A percentile compares a stretch with the other conserved stretches of the same genome.
Evolutionary conservation across 2,329 filamentous ascomycete genomes (phyloP).

Genomic region (Polychaeton citri): DNA sequence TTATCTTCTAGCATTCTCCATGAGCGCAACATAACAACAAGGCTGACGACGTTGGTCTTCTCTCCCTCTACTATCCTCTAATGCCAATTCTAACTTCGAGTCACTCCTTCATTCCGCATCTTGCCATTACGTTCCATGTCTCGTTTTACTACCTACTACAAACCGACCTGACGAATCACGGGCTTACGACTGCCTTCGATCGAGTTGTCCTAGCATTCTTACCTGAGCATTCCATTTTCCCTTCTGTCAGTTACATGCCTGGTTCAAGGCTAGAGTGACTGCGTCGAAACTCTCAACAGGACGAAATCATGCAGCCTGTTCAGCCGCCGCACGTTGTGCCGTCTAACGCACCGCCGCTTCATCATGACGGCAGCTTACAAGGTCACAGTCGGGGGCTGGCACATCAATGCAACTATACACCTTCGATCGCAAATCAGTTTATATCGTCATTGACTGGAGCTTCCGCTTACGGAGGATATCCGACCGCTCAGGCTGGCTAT

Average conservation of each 20-base stretch:
- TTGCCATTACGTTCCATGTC: conserved; percentile 26
- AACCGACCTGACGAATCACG: conserved; percentile 13
- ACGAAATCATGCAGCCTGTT: conserved; percentile 3
- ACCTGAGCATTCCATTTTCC: not conserved
- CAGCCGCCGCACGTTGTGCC: conserved; percentile 27
- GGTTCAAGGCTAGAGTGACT: not conserved
- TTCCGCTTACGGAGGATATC: not conserved
- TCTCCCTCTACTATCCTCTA: not conserved
- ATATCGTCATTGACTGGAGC: not conserved
- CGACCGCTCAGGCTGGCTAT: not conserved
- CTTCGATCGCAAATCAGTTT: not conserved
- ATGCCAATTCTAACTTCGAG: conserved; percentile 14
- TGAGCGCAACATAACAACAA: conserved; percentile 2
- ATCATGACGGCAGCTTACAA: conserved; percentile 15
- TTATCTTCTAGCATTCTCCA: conserved; percentile 4
- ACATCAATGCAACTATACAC: not conserved
- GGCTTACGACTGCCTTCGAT: conserved; percentile 2
- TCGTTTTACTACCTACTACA: conserved; percentile 10
- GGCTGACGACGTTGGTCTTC: not conserved
- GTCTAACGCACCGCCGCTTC: conserved; percentile 28
- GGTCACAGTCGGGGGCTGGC: conserved; percentile 13
- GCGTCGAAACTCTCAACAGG: not conserved
- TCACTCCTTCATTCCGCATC: conserved; percentile 32
- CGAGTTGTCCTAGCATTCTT: too few species aligned
- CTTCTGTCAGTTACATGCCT: not conserved